These are phyloP conservation scores for Phlebiopsis gigantea DNA, from an alignment of 768 basidiomycete species.

Conservation along the genomic window DNA sequence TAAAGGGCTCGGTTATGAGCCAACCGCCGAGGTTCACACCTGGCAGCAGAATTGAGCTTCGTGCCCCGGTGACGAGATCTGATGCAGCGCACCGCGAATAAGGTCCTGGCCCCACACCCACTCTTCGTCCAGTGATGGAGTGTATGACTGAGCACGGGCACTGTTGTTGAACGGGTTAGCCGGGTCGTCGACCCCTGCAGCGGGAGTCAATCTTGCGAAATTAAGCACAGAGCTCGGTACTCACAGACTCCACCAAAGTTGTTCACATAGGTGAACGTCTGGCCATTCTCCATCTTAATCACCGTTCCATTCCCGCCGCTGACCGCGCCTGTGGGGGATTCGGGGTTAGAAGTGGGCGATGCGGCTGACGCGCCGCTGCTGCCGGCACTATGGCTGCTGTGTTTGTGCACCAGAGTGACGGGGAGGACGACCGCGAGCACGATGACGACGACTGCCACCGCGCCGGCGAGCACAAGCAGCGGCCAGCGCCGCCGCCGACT, in stretches of 20 bases:
- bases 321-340: slow-evolving; percentile 24
- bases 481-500: slow-evolving; percentile 6
- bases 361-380: slow-evolving; percentile 1
- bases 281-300: slow-evolving; percentile 57
- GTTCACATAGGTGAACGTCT: slow-evolving; percentile 72
- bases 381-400: slow-evolving; percentile 5
- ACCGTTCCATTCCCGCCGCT: slow-evolving; percentile 66
- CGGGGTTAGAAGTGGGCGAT: slow-evolving; percentile 16
- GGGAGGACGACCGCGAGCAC: slow-evolving; percentile 23
- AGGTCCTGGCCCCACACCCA: slow-evolving; percentile 69
- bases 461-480: slow-evolving; percentile 6
- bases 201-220: not conserved
- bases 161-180: slow-evolving; percentile 72
- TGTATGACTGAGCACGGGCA: slow-evolving; percentile 76
- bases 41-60: slow-evolving; percentile 19
- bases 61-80: not conserved
- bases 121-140: slow-evolving; percentile 69
- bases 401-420: slow-evolving; percentile 20
- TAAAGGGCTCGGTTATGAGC: slow-evolving; percentile 80
- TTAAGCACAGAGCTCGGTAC: slow-evolving; percentile 18
- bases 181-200: slow-evolving; percentile 63
- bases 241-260: slow-evolving; percentile 68
- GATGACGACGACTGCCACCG: slow-evolving; percentile 19
- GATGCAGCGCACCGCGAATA: slow-evolving; percentile 37
- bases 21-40: slow-evolving; percentile 70